Evolutionary conservation across 768 basidiomycete genomes (phyloP).

Genomic region (Rhodocollybia butyracea): DNA sequence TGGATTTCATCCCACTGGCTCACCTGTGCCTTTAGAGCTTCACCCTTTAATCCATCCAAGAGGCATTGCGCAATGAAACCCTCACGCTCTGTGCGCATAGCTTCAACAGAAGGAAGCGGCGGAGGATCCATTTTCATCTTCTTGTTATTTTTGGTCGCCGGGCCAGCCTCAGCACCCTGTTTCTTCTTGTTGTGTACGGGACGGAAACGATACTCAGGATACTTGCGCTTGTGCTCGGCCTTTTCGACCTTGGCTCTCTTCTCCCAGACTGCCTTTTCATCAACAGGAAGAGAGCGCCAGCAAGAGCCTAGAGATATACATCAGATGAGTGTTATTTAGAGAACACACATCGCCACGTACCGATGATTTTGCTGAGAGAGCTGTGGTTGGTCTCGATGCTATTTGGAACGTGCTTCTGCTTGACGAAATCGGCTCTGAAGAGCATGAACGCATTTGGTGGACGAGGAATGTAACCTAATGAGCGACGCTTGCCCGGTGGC

Average conservation of each 20-base stretch:
- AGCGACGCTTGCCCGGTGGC: constrained; percentile 60
- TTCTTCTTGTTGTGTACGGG: constrained; percentile 50
- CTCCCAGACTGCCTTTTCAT: constrained; percentile 75
- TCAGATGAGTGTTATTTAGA: constrained; percentile 6
- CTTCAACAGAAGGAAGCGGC: constrained; percentile 4
- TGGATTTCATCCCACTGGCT: neutral
- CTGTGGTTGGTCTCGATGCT: constrained; percentile 77
- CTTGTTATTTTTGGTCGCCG: neutral
- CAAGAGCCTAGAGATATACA: constrained; percentile 64
- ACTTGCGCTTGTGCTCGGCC: constrained; percentile 63
- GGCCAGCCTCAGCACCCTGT: constrained; percentile 32
- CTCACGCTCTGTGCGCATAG: constrained; percentile 4
- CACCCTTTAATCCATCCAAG: constrained; percentile 11
- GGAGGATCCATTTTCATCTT: constrained; percentile 5
- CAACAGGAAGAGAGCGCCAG: constrained; percentile 68
- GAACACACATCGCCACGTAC: constrained; percentile 35
- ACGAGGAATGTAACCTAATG: constrained; percentile 67
- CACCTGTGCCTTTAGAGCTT: neutral
- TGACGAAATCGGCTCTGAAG: constrained; percentile 79
- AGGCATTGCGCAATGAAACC: neutral
- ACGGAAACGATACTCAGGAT: constrained; percentile 63
- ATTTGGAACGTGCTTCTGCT: constrained; percentile 75
- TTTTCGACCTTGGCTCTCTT: constrained; percentile 69
- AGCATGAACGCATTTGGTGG: constrained; percentile 88
- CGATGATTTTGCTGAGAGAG: constrained; percentile 69